Base-by-base conservation (phyloP, 2,329 filamentous ascomycete genomes). In the Aspergillus hortae region DNA sequence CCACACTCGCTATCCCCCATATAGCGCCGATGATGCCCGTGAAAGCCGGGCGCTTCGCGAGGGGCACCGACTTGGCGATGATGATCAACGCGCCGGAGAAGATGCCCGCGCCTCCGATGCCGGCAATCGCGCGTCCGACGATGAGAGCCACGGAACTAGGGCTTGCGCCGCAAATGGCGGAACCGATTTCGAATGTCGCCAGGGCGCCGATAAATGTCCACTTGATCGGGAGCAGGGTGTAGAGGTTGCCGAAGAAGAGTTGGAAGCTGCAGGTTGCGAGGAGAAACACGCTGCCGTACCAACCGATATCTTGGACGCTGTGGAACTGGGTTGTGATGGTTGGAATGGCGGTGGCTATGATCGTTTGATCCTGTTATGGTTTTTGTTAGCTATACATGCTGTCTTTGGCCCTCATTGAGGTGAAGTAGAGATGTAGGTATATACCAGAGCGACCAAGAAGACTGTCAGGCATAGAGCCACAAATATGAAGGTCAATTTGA, bases 261-360 rank as follows among this genome's bases (percentile, higher is more conserved):
- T 70, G 65, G 41, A 74, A 68, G 2, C 70, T 65, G 52, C 64
- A 67, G 12, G 60, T 66, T 0, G 71, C 70, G 11, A 76, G 56
- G 1, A 73, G 59, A 51, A 71, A 72, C 2, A 67, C 62, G 17
- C 63, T 67, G 9, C 69, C 68, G 49, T 76, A 76, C 74, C 74
- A 77, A 36, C 69, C 69, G 11, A 76, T 61, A 52, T 76, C 72
- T 11, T 68, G 57, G 19, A 72, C 58, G 17, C 67, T 67, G 32
- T 73, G 55, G 55, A 77, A 76, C 14, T 73, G 35, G 11, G 42
- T 36, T 2, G 72, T 74, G 50, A 77, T 75, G 14, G 53, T 55
- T 4, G 72, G 72, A n/a, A 75, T 70, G 4, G 72, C 73, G 9
- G 68, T 73, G 2, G 66, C 62, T 38, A 75, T 67, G 40, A 70